These are phyloP conservation scores for Suillus americanus DNA, from an alignment of 768 basidiomycete species.

Conservation along the genomic window DNA sequence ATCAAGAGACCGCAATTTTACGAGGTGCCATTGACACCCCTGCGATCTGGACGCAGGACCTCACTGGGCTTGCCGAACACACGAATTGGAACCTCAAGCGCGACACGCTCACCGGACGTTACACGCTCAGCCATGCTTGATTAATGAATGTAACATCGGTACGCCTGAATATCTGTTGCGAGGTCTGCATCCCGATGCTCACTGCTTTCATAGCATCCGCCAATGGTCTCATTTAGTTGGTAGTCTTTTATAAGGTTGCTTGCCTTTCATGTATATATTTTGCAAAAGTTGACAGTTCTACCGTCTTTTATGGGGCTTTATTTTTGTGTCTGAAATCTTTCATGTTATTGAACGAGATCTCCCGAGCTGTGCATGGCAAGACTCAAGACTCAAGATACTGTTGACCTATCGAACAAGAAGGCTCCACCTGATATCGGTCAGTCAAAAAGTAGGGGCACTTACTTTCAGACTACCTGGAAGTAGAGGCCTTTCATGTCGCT, in stretches of 20 bases:
- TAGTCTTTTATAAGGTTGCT: no score
- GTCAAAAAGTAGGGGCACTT: no score
- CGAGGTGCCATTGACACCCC: not conserved
- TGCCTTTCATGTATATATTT: not conserved
- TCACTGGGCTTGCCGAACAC: not conserved
- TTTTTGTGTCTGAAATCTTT: not conserved
- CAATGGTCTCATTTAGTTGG: not conserved
- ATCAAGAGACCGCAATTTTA: not conserved
- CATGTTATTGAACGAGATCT: not conserved
- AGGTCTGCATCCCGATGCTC: not conserved
- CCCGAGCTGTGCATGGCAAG: not conserved
- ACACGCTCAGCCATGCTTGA: not conserved
- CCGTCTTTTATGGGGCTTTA: not conserved
- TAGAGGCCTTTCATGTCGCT: no score
- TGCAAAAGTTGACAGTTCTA: not conserved
- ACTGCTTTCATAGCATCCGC: not conserved
- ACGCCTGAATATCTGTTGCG: no score
- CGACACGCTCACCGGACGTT: not conserved
- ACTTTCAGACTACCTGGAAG: no score
- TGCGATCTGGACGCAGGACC: not conserved
- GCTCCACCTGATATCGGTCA: no score
- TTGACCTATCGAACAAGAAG: not conserved
- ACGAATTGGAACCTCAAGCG: constrained; percentile 1
- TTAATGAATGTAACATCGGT: not conserved
- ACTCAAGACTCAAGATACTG: not conserved